phyloP scores from a whole-genome alignment of 2,329 filamentous ascomycete species.

The Cercospora nicotianae region DNA sequence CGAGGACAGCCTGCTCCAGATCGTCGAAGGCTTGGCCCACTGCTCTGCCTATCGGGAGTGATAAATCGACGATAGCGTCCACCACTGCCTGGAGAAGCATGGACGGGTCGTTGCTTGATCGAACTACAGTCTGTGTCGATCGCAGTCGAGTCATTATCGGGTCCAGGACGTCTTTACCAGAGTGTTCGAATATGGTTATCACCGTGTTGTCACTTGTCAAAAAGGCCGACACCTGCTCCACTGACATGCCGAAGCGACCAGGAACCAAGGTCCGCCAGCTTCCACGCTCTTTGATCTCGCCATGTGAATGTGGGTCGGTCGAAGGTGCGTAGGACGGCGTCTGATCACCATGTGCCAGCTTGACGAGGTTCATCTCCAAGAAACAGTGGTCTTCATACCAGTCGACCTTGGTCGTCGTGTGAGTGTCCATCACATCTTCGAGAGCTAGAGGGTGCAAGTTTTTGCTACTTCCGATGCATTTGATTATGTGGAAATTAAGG shows the following conservation, averaged over 20 bases:
- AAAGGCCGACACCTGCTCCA: slow-evolving; percentile 90
- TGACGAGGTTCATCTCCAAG: slow-evolving; percentile 54
- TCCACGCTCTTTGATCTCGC: slow-evolving; percentile 11
- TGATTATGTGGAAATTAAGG: slow-evolving; percentile 86
- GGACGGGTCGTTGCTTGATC: slow-evolving; percentile 81
- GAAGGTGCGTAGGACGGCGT: slow-evolving; percentile 3
- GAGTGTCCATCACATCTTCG: slow-evolving; percentile 81
- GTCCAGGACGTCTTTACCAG: slow-evolving; percentile 76
- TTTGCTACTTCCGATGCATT: slow-evolving; percentile 72
- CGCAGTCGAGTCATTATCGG: slow-evolving; percentile 76
- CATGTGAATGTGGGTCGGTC: slow-evolving; percentile 11
- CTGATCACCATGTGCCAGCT: slow-evolving; percentile 70
- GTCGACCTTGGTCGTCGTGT: slow-evolving; percentile 83
- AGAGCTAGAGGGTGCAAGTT: slow-evolving; percentile 77
- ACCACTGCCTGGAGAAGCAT: slow-evolving; percentile 87
- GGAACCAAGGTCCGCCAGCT: slow-evolving; percentile 24
- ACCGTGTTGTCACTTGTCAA: slow-evolving; percentile 83
- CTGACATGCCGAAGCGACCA: slow-evolving; percentile 53
- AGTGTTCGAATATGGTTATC: slow-evolving; percentile 89
- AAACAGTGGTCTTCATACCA: slow-evolving; percentile 66
- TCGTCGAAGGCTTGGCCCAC: slow-evolving; percentile 86
- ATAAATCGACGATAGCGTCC: slow-evolving; percentile 86
- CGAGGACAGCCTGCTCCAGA: slow-evolving; percentile 81
- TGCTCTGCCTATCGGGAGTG: slow-evolving; percentile 78
- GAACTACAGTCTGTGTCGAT: slow-evolving; percentile 75